A percentile compares a stretch with the other conserved stretches of the same genome.
These are phyloP conservation scores for Dioszegia aurantiaca DNA, from an alignment of 768 basidiomycete species.

Conservation along the genomic window DNA sequence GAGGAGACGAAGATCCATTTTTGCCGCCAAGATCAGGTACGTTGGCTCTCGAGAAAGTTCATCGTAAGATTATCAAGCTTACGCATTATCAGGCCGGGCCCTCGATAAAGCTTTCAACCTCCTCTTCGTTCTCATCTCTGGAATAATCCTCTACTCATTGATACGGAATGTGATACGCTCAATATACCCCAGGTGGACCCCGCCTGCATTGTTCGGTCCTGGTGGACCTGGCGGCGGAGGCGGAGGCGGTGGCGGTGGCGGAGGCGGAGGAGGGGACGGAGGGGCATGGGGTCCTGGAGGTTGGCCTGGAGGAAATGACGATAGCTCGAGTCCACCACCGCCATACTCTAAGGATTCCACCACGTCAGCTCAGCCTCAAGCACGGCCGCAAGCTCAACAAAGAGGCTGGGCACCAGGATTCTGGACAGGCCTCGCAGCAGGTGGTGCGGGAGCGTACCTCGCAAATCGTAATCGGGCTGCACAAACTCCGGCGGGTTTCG, in stretches of 20 bases:
- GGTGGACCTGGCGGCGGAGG: slow-evolving; percentile 41
- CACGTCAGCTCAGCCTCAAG: not conserved
- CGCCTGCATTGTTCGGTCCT: slow-evolving; percentile 44
- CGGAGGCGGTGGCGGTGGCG: slow-evolving; percentile 50
- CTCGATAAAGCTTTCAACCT: slow-evolving; percentile 16
- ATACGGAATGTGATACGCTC: slow-evolving; percentile 59
- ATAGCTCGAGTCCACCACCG: slow-evolving; percentile 48
- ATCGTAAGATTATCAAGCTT: not conserved
- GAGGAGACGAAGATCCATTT: slow-evolving; percentile 23
- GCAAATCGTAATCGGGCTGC: slow-evolving; percentile 15
- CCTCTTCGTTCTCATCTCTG: slow-evolving; percentile 8
- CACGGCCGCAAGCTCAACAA: slow-evolving; percentile 57
- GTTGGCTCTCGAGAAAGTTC: not conserved
- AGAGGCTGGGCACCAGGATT: slow-evolving; percentile 62
- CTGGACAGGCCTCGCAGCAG: slow-evolving; percentile 76
- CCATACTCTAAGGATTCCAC: slow-evolving; percentile 37
- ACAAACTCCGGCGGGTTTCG: slow-evolving; percentile 22
- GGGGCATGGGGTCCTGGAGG: slow-evolving; percentile 49
- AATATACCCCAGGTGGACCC: slow-evolving; percentile 46
- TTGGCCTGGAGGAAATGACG: slow-evolving; percentile 52
- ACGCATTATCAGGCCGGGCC: not conserved
- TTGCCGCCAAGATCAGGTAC: slow-evolving; percentile 20
- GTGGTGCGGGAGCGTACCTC: slow-evolving; percentile 62
- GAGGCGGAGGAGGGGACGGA: slow-evolving; percentile 55
- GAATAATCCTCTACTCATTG: slow-evolving; percentile 56